These are phyloP conservation scores for Suillus discolor DNA, from an alignment of 768 basidiomycete species.

Conservation along the genomic window DNA sequence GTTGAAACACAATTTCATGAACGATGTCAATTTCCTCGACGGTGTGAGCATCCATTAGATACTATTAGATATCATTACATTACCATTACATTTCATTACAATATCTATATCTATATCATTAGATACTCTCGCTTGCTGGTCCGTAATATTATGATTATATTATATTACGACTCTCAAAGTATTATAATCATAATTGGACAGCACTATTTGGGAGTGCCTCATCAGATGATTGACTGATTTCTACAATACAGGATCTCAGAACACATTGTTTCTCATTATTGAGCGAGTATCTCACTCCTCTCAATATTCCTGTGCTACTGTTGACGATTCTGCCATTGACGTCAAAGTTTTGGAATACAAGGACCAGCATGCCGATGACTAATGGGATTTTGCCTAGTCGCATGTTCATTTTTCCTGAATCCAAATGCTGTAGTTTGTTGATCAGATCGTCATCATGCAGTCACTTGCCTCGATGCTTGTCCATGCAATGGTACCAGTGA, in stretches of 20 bases:
- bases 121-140: too few species aligned
- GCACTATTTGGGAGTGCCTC: slow-evolving; percentile 19
- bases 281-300: slow-evolving; percentile 24
- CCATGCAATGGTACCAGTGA: slow-evolving; percentile 28
- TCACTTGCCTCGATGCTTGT: slow-evolving; percentile 16
- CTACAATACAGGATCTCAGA: slow-evolving; percentile 28
- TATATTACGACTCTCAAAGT: too few species aligned
- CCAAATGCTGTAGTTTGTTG: slow-evolving; percentile 16
- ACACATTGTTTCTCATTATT: slow-evolving; percentile 22
- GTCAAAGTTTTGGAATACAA: slow-evolving; percentile 40
- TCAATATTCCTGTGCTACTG: slow-evolving; percentile 31
- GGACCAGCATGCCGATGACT: slow-evolving; percentile 42
- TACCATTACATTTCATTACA: too few species aligned
- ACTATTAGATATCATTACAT: too few species aligned
- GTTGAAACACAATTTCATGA: too few species aligned
- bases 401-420: slow-evolving; percentile 27
- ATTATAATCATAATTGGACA: too few species aligned
- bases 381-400: slow-evolving; percentile 28
- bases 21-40: too few species aligned
- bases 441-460: slow-evolving; percentile 14
- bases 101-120: too few species aligned
- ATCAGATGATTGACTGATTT: slow-evolving; percentile 13
- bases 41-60: too few species aligned
- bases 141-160: too few species aligned
- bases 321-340: slow-evolving; percentile 40